These are phyloP conservation scores for Azolla pinnata DNA, from an alignment of 75 land plant species.

Conservation along the genomic window DNA sequence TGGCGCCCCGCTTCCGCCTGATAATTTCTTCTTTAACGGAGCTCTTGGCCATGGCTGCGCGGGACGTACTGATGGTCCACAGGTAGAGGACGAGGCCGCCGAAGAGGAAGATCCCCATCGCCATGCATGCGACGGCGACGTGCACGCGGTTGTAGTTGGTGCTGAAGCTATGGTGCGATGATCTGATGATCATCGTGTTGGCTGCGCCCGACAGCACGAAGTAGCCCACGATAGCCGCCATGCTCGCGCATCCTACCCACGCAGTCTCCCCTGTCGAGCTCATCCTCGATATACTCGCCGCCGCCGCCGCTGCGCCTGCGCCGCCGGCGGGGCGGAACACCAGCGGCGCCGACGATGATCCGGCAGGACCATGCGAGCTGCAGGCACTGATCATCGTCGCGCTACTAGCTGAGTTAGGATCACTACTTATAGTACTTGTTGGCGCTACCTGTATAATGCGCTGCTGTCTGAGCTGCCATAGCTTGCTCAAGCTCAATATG, in stretches of 20 bases:
- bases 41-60: neutral
- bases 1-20: neutral
- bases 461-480: no score
- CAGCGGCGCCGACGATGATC: no score
- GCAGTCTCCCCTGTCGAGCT: neutral
- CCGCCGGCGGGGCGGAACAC: no score
- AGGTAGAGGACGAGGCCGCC: neutral
- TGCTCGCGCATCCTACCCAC: neutral
- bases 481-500: neutral
- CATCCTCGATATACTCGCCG: no score
- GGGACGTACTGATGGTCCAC: neutral
- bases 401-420: no score
- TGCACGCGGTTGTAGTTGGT: conserved; percentile 4
- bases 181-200: neutral
- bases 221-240: neutral
- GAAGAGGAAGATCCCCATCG: neutral
- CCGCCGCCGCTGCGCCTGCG: no score
- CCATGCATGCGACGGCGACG: neutral
- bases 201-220: neutral
- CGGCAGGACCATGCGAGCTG: no score
- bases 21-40: neutral
- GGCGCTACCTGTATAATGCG: no score
- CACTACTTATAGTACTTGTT: no score
- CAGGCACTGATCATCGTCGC: no score
- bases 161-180: no score